Conservation (phyloP, 2,329 filamentous ascomycete genomes). For the Hymenoscyphus salicellus region DNA sequence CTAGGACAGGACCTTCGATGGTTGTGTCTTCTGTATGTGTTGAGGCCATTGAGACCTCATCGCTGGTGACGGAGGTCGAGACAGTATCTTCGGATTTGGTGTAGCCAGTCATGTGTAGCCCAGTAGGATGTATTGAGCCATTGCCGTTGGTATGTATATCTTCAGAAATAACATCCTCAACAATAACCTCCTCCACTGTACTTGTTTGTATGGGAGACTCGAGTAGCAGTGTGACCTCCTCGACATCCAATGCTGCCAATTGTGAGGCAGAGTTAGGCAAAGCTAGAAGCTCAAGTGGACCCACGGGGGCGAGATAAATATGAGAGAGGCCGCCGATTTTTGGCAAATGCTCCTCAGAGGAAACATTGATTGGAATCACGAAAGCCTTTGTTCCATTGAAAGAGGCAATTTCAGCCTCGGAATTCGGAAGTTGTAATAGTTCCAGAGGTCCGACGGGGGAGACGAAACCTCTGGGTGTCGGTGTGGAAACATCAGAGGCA, state of each 20-base stretch:
- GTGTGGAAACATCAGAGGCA: neutral
- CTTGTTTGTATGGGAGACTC: neutral
- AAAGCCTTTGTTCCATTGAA: constrained; percentile 2
- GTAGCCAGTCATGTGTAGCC: constrained; percentile 11
- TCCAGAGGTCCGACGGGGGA: constrained; percentile 35
- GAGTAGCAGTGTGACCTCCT: neutral
- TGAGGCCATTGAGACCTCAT: constrained; percentile 21
- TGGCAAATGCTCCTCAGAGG: neutral
- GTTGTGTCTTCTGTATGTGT: constrained; percentile 20
- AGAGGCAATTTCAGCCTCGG: constrained; percentile 39
- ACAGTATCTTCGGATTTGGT: constrained; percentile 2
- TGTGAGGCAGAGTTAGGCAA: constrained; percentile 47
- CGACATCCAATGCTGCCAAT: neutral
- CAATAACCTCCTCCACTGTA: neutral
- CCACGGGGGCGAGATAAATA: constrained; percentile 23
- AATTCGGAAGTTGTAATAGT: constrained; percentile 54
- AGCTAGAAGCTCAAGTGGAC: constrained; percentile 46
- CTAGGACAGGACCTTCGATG: constrained; percentile 15
- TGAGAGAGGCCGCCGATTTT: neutral
- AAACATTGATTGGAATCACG: neutral
- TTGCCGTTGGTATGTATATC: constrained; percentile 1
- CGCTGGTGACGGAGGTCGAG: constrained; percentile 12
- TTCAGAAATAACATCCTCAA: constrained; percentile 2
- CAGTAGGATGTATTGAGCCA: constrained; percentile 6
- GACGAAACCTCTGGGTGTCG: constrained; percentile 2